These are phyloP conservation scores for Tuber aestivum DNA, from an alignment of 495 filamentous ascomycete species.

Conservation along the genomic window DNA sequence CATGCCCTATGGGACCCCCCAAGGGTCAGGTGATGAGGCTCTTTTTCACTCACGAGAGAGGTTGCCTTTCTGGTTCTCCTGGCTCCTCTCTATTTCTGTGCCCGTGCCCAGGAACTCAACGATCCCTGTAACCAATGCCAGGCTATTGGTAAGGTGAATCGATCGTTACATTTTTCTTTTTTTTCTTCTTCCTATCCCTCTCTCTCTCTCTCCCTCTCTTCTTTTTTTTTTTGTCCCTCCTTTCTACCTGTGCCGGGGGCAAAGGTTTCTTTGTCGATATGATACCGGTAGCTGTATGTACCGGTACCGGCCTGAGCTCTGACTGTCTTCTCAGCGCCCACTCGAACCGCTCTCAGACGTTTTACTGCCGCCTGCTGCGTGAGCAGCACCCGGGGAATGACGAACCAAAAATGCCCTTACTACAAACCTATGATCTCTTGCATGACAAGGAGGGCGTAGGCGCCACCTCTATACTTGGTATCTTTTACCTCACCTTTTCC, in stretches of 20 bases:
- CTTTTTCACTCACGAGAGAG: not conserved
- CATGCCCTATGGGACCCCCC: not conserved
- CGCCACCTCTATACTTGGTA: conserved; percentile 3
- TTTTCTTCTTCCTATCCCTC: not conserved
- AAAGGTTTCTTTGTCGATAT: not conserved
- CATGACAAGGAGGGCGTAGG: not conserved
- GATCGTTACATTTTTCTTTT: not conserved
- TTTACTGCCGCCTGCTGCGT: not conserved
- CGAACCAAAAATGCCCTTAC: not conserved
- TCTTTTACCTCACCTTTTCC: not conserved
- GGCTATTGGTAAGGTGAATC: not conserved
- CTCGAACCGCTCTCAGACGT: not conserved
- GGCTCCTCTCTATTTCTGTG: not conserved
- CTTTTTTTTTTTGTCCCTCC: not conserved
- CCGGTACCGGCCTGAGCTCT: not conserved
- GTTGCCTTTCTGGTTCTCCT: not conserved
- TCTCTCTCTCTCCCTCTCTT: not conserved
- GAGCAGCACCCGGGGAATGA: not conserved
- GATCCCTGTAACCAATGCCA: not conserved
- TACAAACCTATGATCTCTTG: not conserved
- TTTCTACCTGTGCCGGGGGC: not conserved
- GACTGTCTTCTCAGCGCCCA: not conserved
- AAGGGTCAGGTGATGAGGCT: not conserved
- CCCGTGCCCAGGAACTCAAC: not conserved
- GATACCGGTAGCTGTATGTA: too few species aligned